These are phyloP conservation scores for Fraxinus velutina DNA, from an alignment of 305 asterid species.

Conservation along the genomic window DNA sequence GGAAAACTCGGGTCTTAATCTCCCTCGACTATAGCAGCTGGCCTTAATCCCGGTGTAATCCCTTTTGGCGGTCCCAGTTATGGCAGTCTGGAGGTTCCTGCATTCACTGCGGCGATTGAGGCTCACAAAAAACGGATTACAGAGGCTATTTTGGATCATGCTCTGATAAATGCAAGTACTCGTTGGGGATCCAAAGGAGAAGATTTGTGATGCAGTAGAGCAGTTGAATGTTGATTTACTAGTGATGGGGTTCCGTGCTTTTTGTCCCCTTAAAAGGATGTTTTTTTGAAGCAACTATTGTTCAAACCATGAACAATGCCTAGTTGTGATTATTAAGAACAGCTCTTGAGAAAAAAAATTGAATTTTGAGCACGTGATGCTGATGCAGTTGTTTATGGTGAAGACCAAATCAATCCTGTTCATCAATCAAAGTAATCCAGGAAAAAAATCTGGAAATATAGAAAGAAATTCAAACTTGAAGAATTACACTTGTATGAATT, in stretches of 20 bases:
- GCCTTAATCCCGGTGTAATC: slow-evolving; percentile 37
- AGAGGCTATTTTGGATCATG: slow-evolving; percentile 38
- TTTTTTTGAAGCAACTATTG: slow-evolving; percentile 40
- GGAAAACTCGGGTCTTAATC: slow-evolving; percentile 35
- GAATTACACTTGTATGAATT: too few relatives aligned
- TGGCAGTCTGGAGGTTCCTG: too few relatives aligned
- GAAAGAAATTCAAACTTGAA: too few relatives aligned
- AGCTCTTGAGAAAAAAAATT: slow-evolving; percentile 22
- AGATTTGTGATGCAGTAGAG: too few relatives aligned
- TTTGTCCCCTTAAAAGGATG: too few relatives aligned
- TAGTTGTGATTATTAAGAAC: slow-evolving; percentile 26
- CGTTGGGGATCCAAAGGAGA: too few relatives aligned
- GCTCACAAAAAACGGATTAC: slow-evolving; percentile 46
- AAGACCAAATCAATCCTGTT: too few relatives aligned
- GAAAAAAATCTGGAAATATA: too few relatives aligned
- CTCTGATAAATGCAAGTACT: slow-evolving; percentile 18
- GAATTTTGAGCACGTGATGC: neutral
- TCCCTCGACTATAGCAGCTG: slow-evolving; percentile 44
- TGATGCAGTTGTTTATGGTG: too few relatives aligned
- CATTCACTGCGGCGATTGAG: slow-evolving; percentile 44
- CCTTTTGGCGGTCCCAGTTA: slow-evolving; percentile 56
- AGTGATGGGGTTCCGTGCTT: too few relatives aligned
- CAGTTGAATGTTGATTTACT: too few relatives aligned
- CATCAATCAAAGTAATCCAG: too few relatives aligned
- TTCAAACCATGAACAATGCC: slow-evolving; percentile 45